Evolutionary conservation across 2,329 filamentous ascomycete species (phyloP).

Genomic region (Lachnellula hyalina): DNA sequence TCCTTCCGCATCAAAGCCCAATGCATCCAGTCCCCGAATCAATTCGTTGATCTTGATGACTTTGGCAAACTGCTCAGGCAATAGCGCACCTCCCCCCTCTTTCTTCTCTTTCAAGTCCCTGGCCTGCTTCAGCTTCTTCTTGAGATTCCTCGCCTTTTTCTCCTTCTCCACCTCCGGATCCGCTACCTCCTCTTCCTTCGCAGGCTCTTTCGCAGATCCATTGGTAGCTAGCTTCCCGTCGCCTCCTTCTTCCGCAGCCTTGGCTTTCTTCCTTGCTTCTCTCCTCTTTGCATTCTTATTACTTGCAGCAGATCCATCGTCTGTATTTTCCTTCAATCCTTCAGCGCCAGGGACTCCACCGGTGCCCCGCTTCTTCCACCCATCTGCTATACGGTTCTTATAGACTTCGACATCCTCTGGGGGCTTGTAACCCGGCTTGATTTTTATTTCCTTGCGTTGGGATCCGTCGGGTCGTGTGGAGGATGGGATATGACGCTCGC

Average conservation of each 20-base stretch:
- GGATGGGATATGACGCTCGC: slow-evolving; percentile 83
- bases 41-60: slow-evolving; percentile 96
- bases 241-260: slow-evolving; percentile 32
- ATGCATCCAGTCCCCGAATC: slow-evolving; percentile 74
- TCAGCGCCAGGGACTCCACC: slow-evolving; percentile 73
- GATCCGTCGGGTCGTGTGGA: slow-evolving; percentile 83
- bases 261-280: slow-evolving; percentile 60
- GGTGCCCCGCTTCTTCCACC: slow-evolving; percentile 69
- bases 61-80: slow-evolving; percentile 95
- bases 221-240: slow-evolving; percentile 38
- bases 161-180: slow-evolving; percentile 76
- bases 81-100: slow-evolving; percentile 72
- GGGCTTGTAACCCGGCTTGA: slow-evolving; percentile 87
- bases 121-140: slow-evolving; percentile 93
- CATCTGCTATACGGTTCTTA: slow-evolving; percentile 84
- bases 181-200: slow-evolving; percentile 38
- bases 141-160: slow-evolving; percentile 86
- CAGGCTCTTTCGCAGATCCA: slow-evolving; percentile 18
- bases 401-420: slow-evolving; percentile 96
- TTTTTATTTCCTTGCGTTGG: slow-evolving; percentile 88
- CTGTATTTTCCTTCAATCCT: slow-evolving; percentile 43
- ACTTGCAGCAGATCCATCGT: slow-evolving; percentile 46
- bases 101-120: slow-evolving; percentile 88
- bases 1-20: slow-evolving; percentile 79
- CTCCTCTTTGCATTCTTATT: slow-evolving; percentile 84